Percentiles rank a stretch among this genome's conserved stretches.
Conservation (phyloP, 2,329 filamentous ascomycete genomes). For the Mariannaea sp. region DNA sequence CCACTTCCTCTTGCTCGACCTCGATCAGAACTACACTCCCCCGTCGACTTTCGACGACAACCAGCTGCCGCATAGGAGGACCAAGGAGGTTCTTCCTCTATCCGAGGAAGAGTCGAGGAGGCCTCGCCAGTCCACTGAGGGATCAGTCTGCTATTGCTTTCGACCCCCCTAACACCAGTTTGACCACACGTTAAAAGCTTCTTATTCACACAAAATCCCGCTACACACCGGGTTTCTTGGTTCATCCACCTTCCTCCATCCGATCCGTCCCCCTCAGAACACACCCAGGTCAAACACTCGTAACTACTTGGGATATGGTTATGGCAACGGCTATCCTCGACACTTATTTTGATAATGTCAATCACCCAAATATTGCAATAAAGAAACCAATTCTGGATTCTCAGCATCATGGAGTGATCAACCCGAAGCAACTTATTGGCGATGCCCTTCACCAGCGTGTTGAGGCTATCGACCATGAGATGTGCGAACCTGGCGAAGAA, state of each 20-base stretch:
- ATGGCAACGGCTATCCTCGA: conserved; percentile 67
- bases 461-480: conserved; percentile 81
- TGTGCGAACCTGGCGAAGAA: conserved; percentile 89
- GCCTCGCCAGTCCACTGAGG: conserved; percentile 90
- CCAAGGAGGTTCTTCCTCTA: conserved; percentile 98
- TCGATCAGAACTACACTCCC: conserved; percentile 52
- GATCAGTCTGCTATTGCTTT: conserved; percentile 91
- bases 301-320: conserved; percentile 61
- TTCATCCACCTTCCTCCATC: conserved; percentile 3
- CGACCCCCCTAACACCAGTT: conserved; percentile 85
- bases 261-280: conserved; percentile 23
- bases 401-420: conserved; percentile 48
- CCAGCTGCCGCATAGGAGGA: conserved; percentile 99
- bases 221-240: neutral
- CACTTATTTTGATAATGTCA: conserved; percentile 55
- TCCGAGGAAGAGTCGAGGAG: conserved; percentile 99
- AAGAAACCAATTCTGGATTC: conserved; percentile 51
- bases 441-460: conserved; percentile 86
- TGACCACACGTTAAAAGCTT: conserved; percentile 36
- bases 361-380: conserved; percentile 53
- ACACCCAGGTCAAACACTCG: conserved; percentile 23
- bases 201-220: conserved; percentile 15
- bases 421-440: conserved; percentile 81
- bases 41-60: conserved; percentile 63
- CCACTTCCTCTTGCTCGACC: conserved; percentile 56